Conservation (phyloP, 768 basidiomycete species). For the Dentipellis sp. region DNA sequence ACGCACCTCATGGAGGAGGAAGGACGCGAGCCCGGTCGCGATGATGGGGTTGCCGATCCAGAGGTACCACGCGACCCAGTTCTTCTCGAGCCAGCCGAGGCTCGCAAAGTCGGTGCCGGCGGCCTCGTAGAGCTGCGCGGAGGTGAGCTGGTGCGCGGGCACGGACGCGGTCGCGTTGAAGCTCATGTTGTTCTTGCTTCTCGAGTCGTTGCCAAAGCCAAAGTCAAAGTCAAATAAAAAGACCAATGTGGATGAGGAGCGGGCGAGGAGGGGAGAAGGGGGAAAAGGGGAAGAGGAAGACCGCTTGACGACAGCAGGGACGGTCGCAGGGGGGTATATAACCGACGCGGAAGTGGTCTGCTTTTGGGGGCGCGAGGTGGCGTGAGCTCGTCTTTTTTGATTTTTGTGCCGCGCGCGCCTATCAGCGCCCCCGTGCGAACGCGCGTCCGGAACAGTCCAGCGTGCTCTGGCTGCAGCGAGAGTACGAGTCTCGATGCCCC, state of each 20-base stretch:
- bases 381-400: not conserved
- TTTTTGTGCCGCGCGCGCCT: not conserved
- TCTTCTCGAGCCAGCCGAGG: conserved; percentile 62
- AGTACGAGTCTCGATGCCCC: no score
- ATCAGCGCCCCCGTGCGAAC: not conserved
- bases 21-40: conserved; percentile 90
- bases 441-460: no score
- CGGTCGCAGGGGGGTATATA: not conserved
- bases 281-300: not conserved
- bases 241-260: no score
- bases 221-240: not conserved
- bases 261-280: not conserved
- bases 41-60: conserved; percentile 82
- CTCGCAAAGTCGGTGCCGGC: conserved; percentile 48
- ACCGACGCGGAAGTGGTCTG: not conserved
- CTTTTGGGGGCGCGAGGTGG: not conserved
- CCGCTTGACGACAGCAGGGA: no score
- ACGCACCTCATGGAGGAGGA: conserved; percentile 87
- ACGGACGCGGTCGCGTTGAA: conserved; percentile 9
- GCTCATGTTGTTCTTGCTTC: conserved; percentile 7
- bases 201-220: no score
- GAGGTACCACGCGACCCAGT: conserved; percentile 83
- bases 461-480: no score
- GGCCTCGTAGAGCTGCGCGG: conserved; percentile 42
- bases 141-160: conserved; percentile 14